phyloP scores from a whole-genome alignment of 2,329 filamentous ascomycete species.

The Decorospora gaudefroyi region DNA sequence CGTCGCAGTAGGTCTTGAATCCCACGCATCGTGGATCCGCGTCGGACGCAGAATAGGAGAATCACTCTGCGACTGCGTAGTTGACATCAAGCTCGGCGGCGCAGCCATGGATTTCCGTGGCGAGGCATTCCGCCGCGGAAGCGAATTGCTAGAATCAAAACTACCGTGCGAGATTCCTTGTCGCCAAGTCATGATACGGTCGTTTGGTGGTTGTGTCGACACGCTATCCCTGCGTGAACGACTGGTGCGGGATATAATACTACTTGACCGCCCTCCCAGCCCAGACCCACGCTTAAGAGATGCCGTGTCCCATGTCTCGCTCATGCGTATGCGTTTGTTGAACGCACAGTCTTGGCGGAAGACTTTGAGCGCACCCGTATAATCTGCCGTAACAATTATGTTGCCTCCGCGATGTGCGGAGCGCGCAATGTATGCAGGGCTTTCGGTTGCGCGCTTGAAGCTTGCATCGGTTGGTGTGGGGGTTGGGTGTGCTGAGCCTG shows the following conservation, averaged over 20 bases:
- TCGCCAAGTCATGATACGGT: conserved; percentile 87
- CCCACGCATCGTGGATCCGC: conserved; percentile 16
- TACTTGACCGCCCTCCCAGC: conserved; percentile 55
- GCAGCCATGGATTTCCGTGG: conserved; percentile 52
- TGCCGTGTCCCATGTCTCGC: conserved; percentile 72
- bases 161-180: conserved; percentile 65
- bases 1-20: conserved; percentile 18
- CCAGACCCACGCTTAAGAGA: conserved; percentile 70
- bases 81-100: conserved; percentile 23
- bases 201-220: conserved; percentile 60
- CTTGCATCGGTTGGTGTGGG: conserved; percentile 42
- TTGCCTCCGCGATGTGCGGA: conserved; percentile 79
- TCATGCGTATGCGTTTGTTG: conserved; percentile 67
- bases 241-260: conserved; percentile 60
- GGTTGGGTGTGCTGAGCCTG: conserved; percentile 42
- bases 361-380: conserved; percentile 86
- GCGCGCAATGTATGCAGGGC: conserved; percentile 76
- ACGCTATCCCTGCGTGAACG: conserved; percentile 54
- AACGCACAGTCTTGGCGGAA: conserved; percentile 94
- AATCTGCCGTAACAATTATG: conserved; percentile 90
- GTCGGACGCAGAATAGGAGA: conserved; percentile 26
- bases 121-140: conserved; percentile 51
- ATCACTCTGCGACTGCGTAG: conserved; percentile 9
- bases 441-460: conserved; percentile 60
- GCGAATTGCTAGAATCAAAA: conserved; percentile 48